These are phyloP conservation scores for Pseudopediastrum boryanum DNA, from an alignment of 139 green algal species.

Conservation along the genomic window DNA sequence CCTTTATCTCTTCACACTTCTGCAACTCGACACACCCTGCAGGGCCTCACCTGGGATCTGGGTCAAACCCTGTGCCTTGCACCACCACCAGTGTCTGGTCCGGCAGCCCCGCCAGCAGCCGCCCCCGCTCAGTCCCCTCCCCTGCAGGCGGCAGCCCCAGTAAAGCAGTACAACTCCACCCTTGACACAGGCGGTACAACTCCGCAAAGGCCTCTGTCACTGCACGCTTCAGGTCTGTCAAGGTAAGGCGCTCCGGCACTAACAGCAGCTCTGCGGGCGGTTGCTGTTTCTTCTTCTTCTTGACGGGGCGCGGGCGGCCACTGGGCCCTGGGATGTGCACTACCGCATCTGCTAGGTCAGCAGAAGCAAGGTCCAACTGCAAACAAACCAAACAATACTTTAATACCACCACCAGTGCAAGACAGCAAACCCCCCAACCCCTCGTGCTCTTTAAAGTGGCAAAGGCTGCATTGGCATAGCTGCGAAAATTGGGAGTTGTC, in stretches of 20 bases:
- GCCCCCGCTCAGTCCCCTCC: constrained; percentile 9
- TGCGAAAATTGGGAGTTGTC: too few relatives aligned
- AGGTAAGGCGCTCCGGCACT: constrained; percentile 37
- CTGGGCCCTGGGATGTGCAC: constrained; percentile 1
- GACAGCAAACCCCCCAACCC: too few relatives aligned
- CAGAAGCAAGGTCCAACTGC: constrained; percentile 22
- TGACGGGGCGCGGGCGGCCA: neutral
- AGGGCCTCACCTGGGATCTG: neutral
- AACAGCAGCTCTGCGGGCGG: constrained; percentile 60
- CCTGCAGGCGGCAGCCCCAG: constrained; percentile 10
- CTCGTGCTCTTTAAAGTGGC: too few relatives aligned
- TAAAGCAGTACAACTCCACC: constrained; percentile 23
- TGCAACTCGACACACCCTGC: too few relatives aligned
- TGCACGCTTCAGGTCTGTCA: constrained; percentile 55
- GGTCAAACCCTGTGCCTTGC: neutral
- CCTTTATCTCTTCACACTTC: too few relatives aligned
- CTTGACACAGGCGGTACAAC: constrained; percentile 70
- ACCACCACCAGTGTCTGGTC: neutral
- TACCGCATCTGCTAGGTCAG: neutral
- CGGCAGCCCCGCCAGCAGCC: constrained; percentile 11
- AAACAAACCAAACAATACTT: too few relatives aligned
- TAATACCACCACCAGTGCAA: too few relatives aligned
- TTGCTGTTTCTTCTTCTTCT: neutral
- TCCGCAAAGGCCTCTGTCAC: constrained; percentile 53
- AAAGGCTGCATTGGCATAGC: too few relatives aligned